These are phyloP conservation scores for Leptomonas pyrrhocoris DNA, from an alignment of 208 protist genomes.

Conservation along the genomic window DNA sequence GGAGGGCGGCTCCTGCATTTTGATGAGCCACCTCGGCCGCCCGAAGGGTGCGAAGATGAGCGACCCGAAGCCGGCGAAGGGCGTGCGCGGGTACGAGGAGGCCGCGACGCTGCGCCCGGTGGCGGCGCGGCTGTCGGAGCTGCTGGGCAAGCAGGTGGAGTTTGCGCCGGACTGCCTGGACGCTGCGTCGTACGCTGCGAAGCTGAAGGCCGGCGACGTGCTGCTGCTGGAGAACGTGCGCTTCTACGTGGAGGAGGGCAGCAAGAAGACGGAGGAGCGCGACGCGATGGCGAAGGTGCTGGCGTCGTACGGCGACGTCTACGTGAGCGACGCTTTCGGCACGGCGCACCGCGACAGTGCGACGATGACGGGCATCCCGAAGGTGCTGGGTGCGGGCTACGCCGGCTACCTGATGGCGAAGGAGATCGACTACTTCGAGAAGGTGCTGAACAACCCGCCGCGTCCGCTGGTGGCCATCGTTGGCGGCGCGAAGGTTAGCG, in stretches of 20 bases:
- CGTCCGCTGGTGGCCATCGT: slow-evolving; percentile 97
- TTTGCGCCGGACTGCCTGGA: slow-evolving; percentile 78
- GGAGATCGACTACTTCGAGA: slow-evolving; percentile 98
- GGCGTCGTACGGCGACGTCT: slow-evolving; percentile 95
- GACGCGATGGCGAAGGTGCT: slow-evolving; percentile 94
- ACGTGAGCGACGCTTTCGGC: slow-evolving; percentile 99
- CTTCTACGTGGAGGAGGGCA: slow-evolving; percentile 98
- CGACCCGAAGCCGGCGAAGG: slow-evolving; percentile 54
- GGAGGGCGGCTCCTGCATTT: slow-evolving; percentile 83
- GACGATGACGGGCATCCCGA: slow-evolving; percentile 89
- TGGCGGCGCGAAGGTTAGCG: slow-evolving; percentile 97
- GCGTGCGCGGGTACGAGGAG: slow-evolving; percentile 74
- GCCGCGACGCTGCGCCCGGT: slow-evolving; percentile 91
- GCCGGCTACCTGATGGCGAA: slow-evolving; percentile 99
- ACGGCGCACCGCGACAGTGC: slow-evolving; percentile 98
- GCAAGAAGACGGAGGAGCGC: slow-evolving; percentile 86
- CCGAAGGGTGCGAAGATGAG: slow-evolving; percentile 94
- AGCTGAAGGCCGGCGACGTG: slow-evolving; percentile 80
- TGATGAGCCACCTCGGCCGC: slow-evolving; percentile 98
- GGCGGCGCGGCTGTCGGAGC: slow-evolving; percentile 80
- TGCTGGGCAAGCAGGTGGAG: slow-evolving; percentile 75
- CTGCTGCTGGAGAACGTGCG: slow-evolving; percentile 99
- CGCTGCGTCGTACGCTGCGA: slow-evolving; percentile 27
- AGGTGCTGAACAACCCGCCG: slow-evolving; percentile 85
- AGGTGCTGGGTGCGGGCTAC: slow-evolving; percentile 83